Base-by-base conservation (phyloP, 2,329 filamentous ascomycete species). In the Chalaropsis thielavioides region DNA sequence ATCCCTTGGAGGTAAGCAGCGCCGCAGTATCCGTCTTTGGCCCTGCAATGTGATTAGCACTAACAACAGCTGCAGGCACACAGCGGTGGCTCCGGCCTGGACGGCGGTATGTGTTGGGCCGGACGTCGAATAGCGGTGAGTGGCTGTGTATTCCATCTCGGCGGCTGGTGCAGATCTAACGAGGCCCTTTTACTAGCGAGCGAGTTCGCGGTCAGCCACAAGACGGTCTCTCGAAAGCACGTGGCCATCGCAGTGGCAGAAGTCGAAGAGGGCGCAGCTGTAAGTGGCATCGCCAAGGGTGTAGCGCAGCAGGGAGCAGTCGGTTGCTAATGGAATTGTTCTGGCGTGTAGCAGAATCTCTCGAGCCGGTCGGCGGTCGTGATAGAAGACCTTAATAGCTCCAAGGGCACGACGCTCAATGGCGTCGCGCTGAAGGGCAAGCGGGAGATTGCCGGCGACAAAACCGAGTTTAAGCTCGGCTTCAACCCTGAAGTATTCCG, bases 191-290 rank as follows among this genome's bases (percentile, higher is more conserved):
- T 35, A 22, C 7, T 51, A 89, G 86, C 83, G 64, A 83, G 83
- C 2, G 83, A 82, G 70, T 76, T 89, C 69, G 84, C 82, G 27
- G 88, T 96, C 69, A 83, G 86, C 5, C 83, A 94, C 71, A 89
- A 88, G 71, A 88, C 87, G 0, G 89, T 99, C 61, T 99, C 94
- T 40, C 82, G 92, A 65, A 90, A 94, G 71, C 94, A 99, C 75
- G 77, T 96, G 69, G 86, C 86, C 40, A 85, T 99, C 62, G 81
- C 84, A 51, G 84, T 97, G 6, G 83, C 81, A 59, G 70, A 76
- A 0, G 86, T 92, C 44, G 76, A 78, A 49, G 76, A 84, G 15
- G 86, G 84, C 60, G 84, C 89, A 71, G 88, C 85, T 64, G 85
- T 88, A 78, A 67, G 81, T 72, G 35, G 43, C 15, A n/a, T 46